A percentile compares a stretch with the other conserved stretches of the same genome.
Conservation (phyloP, 345 rosid species). For the Bruguiera gymnorhiza region DNA sequence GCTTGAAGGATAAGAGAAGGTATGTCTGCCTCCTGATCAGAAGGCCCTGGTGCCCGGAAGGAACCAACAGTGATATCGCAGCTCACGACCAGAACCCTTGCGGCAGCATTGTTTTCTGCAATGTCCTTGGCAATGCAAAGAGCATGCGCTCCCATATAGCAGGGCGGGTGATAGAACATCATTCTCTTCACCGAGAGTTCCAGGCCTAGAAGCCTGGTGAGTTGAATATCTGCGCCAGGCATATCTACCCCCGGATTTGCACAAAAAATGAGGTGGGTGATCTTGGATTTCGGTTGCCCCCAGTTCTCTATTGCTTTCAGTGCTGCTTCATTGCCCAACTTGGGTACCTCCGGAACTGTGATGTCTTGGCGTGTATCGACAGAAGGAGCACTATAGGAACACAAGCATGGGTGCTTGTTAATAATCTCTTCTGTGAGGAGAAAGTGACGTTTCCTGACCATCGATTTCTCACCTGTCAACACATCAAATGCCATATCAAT, state of each 20-base stretch:
- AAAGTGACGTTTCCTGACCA: slow-evolving; percentile 18
- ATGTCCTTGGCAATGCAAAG: slow-evolving; percentile 17
- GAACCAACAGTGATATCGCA: slow-evolving; percentile 9
- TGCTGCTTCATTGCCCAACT: slow-evolving; percentile 20
- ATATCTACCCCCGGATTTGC: slow-evolving; percentile 17
- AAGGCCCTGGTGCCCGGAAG: slow-evolving; percentile 11
- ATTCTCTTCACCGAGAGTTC: slow-evolving; percentile 11
- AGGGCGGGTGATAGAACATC: slow-evolving; percentile 19
- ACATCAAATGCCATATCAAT: not conserved
- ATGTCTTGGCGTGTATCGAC: slow-evolving; percentile 20
- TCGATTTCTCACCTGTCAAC: slow-evolving; percentile 19
- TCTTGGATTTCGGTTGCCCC: slow-evolving; percentile 22
- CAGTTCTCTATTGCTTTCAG: slow-evolving; percentile 20
- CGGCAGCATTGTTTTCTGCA: slow-evolving; percentile 19
- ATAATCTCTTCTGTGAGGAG: slow-evolving; percentile 9
- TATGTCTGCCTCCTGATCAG: slow-evolving; percentile 6
- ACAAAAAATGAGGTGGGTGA: slow-evolving; percentile 16
- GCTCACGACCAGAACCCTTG: slow-evolving; percentile 21
- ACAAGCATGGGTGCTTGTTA: slow-evolving; percentile 7
- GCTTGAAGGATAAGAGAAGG: slow-evolving; percentile 18
- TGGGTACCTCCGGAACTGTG: slow-evolving; percentile 14
- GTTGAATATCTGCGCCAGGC: slow-evolving; percentile 21
- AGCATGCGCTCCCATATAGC: slow-evolving; percentile 9
- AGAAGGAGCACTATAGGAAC: slow-evolving; percentile 11
- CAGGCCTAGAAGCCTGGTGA: slow-evolving; percentile 20